Conservation (phyloP, 768 basidiomycete species). For the Leccinum variicolor region DNA sequence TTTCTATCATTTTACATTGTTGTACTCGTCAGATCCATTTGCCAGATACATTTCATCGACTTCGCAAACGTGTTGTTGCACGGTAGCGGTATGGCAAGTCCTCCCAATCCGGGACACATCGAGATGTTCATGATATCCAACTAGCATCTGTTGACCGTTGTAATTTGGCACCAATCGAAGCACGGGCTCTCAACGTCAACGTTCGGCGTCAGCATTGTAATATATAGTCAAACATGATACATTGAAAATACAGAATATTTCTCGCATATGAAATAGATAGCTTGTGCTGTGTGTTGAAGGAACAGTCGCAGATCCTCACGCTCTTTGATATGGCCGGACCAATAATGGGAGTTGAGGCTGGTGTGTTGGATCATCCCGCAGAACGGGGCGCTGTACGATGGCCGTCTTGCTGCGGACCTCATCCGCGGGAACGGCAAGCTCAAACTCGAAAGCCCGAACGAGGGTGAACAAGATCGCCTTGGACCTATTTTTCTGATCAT, state of each 20-base stretch:
- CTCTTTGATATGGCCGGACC: conserved; percentile 6
- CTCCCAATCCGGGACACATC: no score
- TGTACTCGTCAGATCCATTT: no score
- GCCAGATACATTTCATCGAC: no score
- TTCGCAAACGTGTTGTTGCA: no score
- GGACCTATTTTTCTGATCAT: background rate
- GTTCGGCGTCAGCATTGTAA: no score
- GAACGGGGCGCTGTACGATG: conserved; percentile 44
- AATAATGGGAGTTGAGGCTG: conserved; percentile 44
- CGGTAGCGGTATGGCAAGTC: no score
- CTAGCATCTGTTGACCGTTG: no score
- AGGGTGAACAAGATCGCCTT: conserved; percentile 20
- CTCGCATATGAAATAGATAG: background rate
- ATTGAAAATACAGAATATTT: background rate
- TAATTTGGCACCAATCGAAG: no score
- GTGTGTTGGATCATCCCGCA: conserved; percentile 37
- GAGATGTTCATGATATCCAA: no score
- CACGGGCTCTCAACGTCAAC: no score
- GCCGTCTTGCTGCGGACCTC: conserved; percentile 32
- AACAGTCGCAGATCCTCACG: background rate
- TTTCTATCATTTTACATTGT: no score
- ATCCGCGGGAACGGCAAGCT: conserved; percentile 46
- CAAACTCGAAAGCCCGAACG: conserved; percentile 49
- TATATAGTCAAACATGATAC: no score
- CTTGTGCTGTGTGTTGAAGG: background rate